Evolutionary conservation across 805 yeast species (phyloP), one percentile per base, ranked within the genome.

Genomic region (Kazachstania kunashirensis): DNA sequence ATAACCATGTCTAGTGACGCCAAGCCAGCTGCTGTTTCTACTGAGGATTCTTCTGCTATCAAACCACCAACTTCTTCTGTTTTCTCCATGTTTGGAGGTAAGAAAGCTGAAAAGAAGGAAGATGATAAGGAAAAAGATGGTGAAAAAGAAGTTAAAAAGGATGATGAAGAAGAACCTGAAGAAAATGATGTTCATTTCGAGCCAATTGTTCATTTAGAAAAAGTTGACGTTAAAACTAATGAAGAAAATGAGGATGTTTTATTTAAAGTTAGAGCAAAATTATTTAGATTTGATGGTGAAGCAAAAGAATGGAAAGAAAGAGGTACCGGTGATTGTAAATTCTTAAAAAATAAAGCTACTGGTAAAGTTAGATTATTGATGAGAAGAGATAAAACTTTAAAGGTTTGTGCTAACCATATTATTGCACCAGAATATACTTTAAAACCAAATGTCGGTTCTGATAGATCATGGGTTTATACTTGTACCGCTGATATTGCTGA

Each of bases 321-420:
- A 71, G 98, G 98, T 53, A 85, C 96, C 24, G 98, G 98, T 57
- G 98, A 92, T 58, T 95, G 86, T 53, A 85, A 92, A 67, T 84
- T 92, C 65, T 76, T 92, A 61, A 72, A 89, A 69, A 96, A 89
- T 70, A 86, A 85, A 64, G 66, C 67, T 44, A 68, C 84, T 41
- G 73, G 75, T 41, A 88, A 85, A 68, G 84, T 84, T 46, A 81
- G 98, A 70, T 65, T 92, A 48, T 71, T 92, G 59, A 92, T 92
- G 98, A 85, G 98, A 77, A 85, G 98, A 71, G 98, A 92, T 70
- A 89, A 89, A 73, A 92, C 97, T 38, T 75, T 92, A 60, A 92
- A 92, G 73, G 81, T 92, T 57, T 92, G 98, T 66, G 98, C 98
- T 52, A 92, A 92, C 71, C 98, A 92, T 66, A 77, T 77, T 66